Percentiles rank a stretch among this genome's conserved stretches.
phyloP scores from a whole-genome alignment of 2,329 filamentous ascomycete genomes.

The Diaporthe vaccinii region DNA sequence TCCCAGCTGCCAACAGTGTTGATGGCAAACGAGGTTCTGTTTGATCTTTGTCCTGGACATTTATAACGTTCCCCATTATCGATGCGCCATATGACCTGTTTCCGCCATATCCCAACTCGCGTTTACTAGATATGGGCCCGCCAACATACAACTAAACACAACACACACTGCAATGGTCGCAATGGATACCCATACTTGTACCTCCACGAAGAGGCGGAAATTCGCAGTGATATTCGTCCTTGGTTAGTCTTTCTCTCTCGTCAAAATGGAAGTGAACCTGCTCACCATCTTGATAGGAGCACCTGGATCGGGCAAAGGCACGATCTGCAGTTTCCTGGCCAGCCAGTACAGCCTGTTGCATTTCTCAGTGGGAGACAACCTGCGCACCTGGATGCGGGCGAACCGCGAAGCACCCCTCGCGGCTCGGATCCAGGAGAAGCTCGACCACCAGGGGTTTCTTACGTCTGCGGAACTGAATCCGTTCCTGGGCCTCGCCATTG shows the following conservation, averaged over 20 bases:
- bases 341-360: neutral
- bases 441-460: conserved; percentile 32
- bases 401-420: conserved; percentile 17
- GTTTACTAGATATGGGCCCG: neutral
- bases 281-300: conserved; percentile 11
- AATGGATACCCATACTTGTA: neutral
- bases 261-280: neutral
- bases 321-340: conserved; percentile 17
- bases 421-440: conserved; percentile 27
- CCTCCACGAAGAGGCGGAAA: neutral
- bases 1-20: neutral
- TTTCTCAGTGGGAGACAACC: conserved; percentile 14
- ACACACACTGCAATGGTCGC: neutral
- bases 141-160: neutral
- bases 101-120: no score
- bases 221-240: conserved; percentile 23
- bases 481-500: conserved; percentile 21
- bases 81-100: no score
- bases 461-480: conserved; percentile 27
- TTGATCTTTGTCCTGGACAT: no score
- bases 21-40: neutral
- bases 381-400: conserved; percentile 17
- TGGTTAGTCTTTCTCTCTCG: neutral
- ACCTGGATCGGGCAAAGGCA: conserved; percentile 22
- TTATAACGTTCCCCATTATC: no score